Evolutionary conservation across 2,329 filamentous ascomycete species (phyloP).

Genomic region (Talaromyces sp.): DNA sequence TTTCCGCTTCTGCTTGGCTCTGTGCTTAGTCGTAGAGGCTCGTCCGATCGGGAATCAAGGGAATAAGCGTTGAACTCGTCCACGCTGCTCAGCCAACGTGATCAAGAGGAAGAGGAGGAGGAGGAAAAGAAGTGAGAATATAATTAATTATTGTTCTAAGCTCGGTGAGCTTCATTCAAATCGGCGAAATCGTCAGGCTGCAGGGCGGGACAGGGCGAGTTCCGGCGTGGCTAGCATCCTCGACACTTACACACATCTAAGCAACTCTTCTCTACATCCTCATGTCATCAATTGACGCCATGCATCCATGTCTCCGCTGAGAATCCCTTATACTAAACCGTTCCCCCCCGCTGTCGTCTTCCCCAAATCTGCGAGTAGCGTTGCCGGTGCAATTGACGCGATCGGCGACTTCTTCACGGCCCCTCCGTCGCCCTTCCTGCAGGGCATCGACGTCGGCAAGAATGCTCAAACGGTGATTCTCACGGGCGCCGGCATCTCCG

Average conservation of each 20-base stretch:
- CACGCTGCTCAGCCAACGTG: not conserved
- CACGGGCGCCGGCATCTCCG: conserved; percentile 86
- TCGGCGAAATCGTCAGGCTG: not conserved
- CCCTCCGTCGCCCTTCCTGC: conserved; percentile 48
- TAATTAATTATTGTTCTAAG: no score
- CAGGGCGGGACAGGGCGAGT: not conserved
- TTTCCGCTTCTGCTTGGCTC: not conserved
- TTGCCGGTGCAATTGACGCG: conserved; percentile 69
- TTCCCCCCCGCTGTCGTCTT: conserved; percentile 70
- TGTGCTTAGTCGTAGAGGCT: no score
- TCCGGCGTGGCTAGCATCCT: no score
- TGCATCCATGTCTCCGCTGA: conserved; percentile 66
- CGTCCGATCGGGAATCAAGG: not conserved
- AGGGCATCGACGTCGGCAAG: conserved; percentile 38
- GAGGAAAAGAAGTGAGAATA: not conserved
- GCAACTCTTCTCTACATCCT: no score
- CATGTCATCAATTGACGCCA: not conserved
- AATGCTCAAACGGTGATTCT: conserved; percentile 59
- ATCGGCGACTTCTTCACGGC: conserved; percentile 70
- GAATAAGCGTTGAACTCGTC: not conserved
- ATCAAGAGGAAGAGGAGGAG: not conserved
- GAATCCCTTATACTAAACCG: conserved; percentile 85
- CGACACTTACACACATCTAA: no score
- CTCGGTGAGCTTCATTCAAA: not conserved
- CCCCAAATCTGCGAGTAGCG: conserved; percentile 64